Base-by-base conservation (phyloP, 2,329 filamentous ascomycete species). In the Fusarium piperis region DNA sequence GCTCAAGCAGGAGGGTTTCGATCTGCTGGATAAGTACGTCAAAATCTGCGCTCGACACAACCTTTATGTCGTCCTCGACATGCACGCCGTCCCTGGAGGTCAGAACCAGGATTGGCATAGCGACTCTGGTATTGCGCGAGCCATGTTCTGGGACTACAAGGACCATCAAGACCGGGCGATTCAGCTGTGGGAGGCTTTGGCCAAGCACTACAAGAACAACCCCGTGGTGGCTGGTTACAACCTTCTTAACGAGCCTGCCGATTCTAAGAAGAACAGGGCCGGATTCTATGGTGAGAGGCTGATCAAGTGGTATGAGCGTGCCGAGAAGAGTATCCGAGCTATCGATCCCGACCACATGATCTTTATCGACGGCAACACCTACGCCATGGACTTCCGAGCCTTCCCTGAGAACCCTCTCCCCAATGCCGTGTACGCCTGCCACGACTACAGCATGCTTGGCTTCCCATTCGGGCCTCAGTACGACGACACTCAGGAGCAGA, bases 361-460 rank as follows among this genome's bases (percentile, higher is more conserved):
- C 26, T 86, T 83, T 67, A 76, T 87, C 11, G 85, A 87, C 56
- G 85, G 85, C 9, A 88, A 88, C 77, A 88, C 86, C 0, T 88
- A 86, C 62, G 82, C 86, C 18, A 87, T 87, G 78, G 85, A 89
- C 72, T 86, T 84, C 72, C 79, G 79, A 13, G 79, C 76, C 8
- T 86, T 85, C 62, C 81, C 83, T 1, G 76, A 81, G 6, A 75
- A 81, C 5, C 70, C 80, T 4, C 77, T 87, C 0, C 85, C 85
- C 0, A 86, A 86, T 66, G 78, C 81, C 2, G 87, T 87, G 0
- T 89, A 88, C 72, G 81, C 84, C 6, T 81, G 86, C 46, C 87
- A 89, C 71, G 87, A 89, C 70, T 89, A 89, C 70, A 82, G 82
- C 39, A 75, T 81, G 65, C 84, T 85, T 74, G 87, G 87, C 0